These are phyloP conservation scores for Neurospora crassa DNA, from an alignment of 2,329 filamentous ascomycete species.

Conservation along the genomic window DNA sequence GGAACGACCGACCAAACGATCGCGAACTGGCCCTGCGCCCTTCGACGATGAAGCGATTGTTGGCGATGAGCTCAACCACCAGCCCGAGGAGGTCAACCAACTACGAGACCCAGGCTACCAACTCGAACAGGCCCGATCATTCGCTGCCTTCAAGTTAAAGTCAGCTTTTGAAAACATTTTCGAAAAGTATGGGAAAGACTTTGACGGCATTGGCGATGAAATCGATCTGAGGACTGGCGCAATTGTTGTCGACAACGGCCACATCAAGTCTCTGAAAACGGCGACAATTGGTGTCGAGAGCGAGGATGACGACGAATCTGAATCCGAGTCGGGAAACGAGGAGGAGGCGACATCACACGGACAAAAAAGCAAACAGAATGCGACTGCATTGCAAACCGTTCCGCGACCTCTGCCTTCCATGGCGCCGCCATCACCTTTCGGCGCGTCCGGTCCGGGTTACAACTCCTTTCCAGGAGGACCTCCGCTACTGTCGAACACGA, in stretches of 20 bases:
- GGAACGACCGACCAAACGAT: slow-evolving; percentile 52
- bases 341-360: slow-evolving; percentile 19
- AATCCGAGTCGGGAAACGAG: slow-evolving; percentile 20
- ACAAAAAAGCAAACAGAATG: neutral
- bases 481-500: slow-evolving; percentile 2
- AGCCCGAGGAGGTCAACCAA: slow-evolving; percentile 36
- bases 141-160: slow-evolving; percentile 64
- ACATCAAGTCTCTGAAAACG: slow-evolving; percentile 48
- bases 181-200: slow-evolving; percentile 77
- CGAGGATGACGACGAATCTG: slow-evolving; percentile 9
- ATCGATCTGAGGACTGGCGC: slow-evolving; percentile 75
- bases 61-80: slow-evolving; percentile 33
- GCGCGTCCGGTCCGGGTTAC: neutral
- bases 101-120: slow-evolving; percentile 44
- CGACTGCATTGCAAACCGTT: neutral
- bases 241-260: slow-evolving; percentile 85
- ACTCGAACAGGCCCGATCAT: slow-evolving; percentile 51
- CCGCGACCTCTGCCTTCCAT: neutral
- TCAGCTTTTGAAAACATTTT: slow-evolving; percentile 84
- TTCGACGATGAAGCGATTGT: slow-evolving; percentile 32
- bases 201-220: slow-evolving; percentile 76
- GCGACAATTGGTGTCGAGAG: slow-evolving; percentile 13
- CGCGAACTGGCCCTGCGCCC: slow-evolving; percentile 39
- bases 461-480: slow-evolving; percentile 1
- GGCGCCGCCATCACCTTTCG: neutral